phyloP scores from a whole-genome alignment of 2,329 filamentous ascomycete genomes.

The Magnaporthales sp. region DNA sequence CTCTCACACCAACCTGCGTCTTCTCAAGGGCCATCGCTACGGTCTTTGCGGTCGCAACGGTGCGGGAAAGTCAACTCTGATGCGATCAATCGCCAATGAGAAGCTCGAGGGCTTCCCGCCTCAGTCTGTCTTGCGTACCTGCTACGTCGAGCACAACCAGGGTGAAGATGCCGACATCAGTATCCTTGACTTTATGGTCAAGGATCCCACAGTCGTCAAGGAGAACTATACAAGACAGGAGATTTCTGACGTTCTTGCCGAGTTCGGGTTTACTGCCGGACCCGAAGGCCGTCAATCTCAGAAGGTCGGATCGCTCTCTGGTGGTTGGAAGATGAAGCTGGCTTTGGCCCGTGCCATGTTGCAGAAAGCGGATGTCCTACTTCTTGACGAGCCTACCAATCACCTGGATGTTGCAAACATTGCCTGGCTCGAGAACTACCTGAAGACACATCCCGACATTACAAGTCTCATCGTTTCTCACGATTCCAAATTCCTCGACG shows the following conservation, averaged over 20 bases:
- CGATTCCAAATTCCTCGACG: conserved; percentile 95
- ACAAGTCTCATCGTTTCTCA: conserved; percentile 97
- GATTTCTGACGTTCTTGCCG: conserved; percentile 73
- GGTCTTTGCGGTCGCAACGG: conserved; percentile 95
- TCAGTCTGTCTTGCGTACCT: conserved; percentile 86
- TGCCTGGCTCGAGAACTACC: conserved; percentile 89
- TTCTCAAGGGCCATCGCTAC: conserved; percentile 94
- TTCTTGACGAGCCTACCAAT: conserved; percentile 98
- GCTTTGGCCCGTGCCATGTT: conserved; percentile 94
- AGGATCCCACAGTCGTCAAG: conserved; percentile 76
- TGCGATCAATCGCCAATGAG: conserved; percentile 90
- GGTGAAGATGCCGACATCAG: conserved; percentile 94
- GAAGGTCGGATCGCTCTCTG: conserved; percentile 87
- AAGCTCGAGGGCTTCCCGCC: conserved; percentile 96
- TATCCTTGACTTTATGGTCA: conserved; percentile 86
- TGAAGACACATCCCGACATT: conserved; percentile 92
- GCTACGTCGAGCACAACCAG: conserved; percentile 99
- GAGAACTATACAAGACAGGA: conserved; percentile 59
- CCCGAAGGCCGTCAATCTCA: conserved; percentile 83
- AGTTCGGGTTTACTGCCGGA: conserved; percentile 89
- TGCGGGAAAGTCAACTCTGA: conserved; percentile 96
- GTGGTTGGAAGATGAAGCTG: conserved; percentile 99
- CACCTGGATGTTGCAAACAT: conserved; percentile 96
- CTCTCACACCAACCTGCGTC: conserved; percentile 88
- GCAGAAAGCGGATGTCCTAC: conserved; percentile 88